Base-by-base conservation (phyloP, 2,329 filamentous ascomycete species). In the Sporothrix euskadiensis region DNA sequence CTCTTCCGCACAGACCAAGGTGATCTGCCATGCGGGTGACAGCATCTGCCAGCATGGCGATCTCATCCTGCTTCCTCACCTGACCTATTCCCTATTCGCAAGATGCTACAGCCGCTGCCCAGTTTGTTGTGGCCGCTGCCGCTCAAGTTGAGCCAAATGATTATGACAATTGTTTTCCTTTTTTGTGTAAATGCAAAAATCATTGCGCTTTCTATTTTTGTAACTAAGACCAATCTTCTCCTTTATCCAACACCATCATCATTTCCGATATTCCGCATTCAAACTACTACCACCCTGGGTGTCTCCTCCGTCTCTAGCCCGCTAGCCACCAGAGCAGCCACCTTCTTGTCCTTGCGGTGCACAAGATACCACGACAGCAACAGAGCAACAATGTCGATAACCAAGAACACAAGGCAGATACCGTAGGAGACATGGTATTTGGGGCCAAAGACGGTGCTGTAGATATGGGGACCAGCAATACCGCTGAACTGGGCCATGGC, bases 401-500 rank as follows among this genome's bases (percentile, higher is more conserved):
- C 69, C 35, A 78, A 41, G 65, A 78, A 78, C 10, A 74, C 68
- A 12, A 79, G 76, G 54, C 78, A 83, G 32, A 83, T 81, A 0
- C 80, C 76, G 71, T 83, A 83, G 2, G 78, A 80, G 1, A 79
- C 78, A n/a, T 78, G 80, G 74, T 83, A 83, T 0, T 76, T 79
- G 1, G 82, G 82, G 1, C 82, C 82, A 78, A 83, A 83, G 4
- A 80, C 77, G 2, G 82, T 81, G 73, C 78, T 81, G 74, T 83
- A 84, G 6, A 84, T 78, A 74, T 82, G 80, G 41, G 83, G 82
- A 0, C 82, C 82, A 44, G 79, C 81, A 61, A 84, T 83, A 1
- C 82, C 82, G 57, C 81, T 80, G 57, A 83, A 83, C 75, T 84
- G 82, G 3, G 82, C 82, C 79, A 82, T 81, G 3, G 82, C 82